These are phyloP conservation scores for Cladophialophora exuberans DNA, from an alignment of 2,329 filamentous ascomycete species.

Conservation along the genomic window DNA sequence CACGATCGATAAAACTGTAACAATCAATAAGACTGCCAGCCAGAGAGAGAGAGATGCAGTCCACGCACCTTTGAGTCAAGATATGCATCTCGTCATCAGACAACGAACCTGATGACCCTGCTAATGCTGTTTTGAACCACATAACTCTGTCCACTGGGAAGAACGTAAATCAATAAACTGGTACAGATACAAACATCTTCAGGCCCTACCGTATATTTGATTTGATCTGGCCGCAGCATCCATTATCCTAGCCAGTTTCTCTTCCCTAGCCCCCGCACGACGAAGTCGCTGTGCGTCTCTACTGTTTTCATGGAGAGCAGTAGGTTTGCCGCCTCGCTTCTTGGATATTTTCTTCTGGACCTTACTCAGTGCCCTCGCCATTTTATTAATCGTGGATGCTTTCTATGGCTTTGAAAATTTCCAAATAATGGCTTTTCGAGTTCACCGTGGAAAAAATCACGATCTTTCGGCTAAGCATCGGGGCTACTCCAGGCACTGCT, in stretches of 20 bases:
- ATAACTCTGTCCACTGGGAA: conserved; percentile 65
- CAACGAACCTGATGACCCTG: conserved; percentile 38
- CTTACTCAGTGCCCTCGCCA: conserved; percentile 79
- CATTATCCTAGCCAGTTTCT: conserved; percentile 75
- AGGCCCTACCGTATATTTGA: conserved; percentile 67
- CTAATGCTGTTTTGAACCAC: conserved; percentile 71
- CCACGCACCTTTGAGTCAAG: conserved; percentile 62
- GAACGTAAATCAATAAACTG: background rate
- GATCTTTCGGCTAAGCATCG: conserved; percentile 24
- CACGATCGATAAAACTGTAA: conserved; percentile 42
- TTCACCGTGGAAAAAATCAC: conserved; percentile 5
- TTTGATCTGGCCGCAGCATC: conserved; percentile 73
- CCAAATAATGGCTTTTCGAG: background rate
- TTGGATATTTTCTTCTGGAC: conserved; percentile 87
- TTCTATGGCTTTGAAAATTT: background rate
- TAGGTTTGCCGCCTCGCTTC: conserved; percentile 75
- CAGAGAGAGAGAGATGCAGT: background rate
- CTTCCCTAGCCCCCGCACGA: conserved; percentile 77
- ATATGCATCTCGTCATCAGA: conserved; percentile 45
- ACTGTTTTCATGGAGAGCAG: conserved; percentile 82
- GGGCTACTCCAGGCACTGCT: background rate
- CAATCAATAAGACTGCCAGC: conserved; percentile 19
- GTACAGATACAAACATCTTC: background rate
- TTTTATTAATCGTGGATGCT: conserved; percentile 45
- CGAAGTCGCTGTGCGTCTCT: conserved; percentile 82